Base-by-base conservation (phyloP, 1,139 yeast genomes). In the Debaryomycetaceae sp. region DNA sequence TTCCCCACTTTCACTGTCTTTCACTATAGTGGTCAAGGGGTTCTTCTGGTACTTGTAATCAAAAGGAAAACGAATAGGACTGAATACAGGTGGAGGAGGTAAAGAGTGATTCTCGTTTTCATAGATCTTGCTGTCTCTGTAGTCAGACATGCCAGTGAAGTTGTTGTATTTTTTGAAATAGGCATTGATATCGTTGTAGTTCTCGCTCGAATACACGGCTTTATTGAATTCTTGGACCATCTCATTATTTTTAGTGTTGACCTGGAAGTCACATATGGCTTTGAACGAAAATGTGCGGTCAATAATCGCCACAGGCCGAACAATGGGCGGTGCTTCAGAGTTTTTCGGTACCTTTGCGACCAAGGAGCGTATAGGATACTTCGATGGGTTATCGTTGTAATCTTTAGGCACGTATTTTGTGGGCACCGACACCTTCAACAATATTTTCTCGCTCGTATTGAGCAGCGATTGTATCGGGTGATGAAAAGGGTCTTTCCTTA, bases 241-340 rank as follows among this genome's bases (percentile, higher is more conserved):
- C 1, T 69, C 58, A 11, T 87, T 84, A 51, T 80, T 75, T 44
- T 76, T 78, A 17, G 91, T 79, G 33, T 78, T 69, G 49, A 81
- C 78, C 60, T 91, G 99, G 60, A 89, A 93, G 64, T 93, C 99
- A 1, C 93, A 83, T 73, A 93, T 80, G 47, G 87, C 89, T 53
- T 96, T 78, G 62, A 91, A 93, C 53, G 87, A 79, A 56, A 82
- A 85, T 14, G 86, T 86, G 48, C 81, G 79, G 53, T 83, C 81
- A 22, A 90, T 72, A 14, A 89, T 76, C 0, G 85, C 93, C 5
- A 80, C 75, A 0, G 96, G 93, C 41, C 72, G 69, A 1, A 78
- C 75, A 24, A 65, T 66, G 42, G 74, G 75, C 5, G 68, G 57
- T 4, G 64, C 53, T 3, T 58, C 57, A 2, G 48, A 41, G 8